phyloP scores from a whole-genome alignment of 768 basidiomycete species.

The Amanita inopinata region DNA sequence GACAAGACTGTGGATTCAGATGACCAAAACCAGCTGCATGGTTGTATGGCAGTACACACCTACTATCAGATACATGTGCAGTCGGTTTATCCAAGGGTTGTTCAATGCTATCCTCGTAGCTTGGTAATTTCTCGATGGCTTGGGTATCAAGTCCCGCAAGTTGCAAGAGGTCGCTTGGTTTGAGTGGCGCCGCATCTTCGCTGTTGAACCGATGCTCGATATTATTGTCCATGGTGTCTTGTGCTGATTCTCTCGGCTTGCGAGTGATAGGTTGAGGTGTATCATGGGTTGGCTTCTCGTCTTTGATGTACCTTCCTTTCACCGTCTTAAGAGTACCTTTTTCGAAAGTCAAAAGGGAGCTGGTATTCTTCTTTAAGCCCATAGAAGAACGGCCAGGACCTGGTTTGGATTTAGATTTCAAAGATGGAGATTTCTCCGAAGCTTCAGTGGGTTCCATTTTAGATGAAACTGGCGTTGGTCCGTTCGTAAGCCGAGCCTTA shows the following conservation, averaged over 20 bases:
- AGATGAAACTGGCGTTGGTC: conserved; percentile 12
- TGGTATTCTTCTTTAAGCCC: conserved; percentile 32
- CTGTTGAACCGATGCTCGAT: conserved; percentile 2
- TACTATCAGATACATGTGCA: background rate
- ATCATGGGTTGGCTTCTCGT: conserved; percentile 6
- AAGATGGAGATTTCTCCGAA: conserved; percentile 3
- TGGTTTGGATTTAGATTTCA: conserved; percentile 22
- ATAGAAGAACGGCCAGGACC: conserved; percentile 45
- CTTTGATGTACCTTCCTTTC: conserved; percentile 31
- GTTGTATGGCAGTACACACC: too few species aligned
- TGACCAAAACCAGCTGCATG: too few species aligned
- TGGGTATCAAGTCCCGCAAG: conserved; percentile 36
- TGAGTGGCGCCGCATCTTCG: conserved; percentile 5
- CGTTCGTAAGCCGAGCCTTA: conserved; percentile 36
- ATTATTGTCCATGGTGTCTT: conserved; percentile 12
- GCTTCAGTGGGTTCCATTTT: conserved; percentile 9
- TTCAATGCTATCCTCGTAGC: conserved; percentile 43
- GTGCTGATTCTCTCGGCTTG: background rate
- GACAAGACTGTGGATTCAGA: conserved; percentile 8
- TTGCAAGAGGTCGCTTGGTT: conserved; percentile 32
- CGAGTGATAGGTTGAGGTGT: background rate
- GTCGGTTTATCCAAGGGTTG: background rate
- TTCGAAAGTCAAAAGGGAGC: conserved; percentile 43
- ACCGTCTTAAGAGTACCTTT: conserved; percentile 44
- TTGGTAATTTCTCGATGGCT: conserved; percentile 34